Base-by-base conservation (phyloP, 345 rosid species). In the Dimocarpus longan region DNA sequence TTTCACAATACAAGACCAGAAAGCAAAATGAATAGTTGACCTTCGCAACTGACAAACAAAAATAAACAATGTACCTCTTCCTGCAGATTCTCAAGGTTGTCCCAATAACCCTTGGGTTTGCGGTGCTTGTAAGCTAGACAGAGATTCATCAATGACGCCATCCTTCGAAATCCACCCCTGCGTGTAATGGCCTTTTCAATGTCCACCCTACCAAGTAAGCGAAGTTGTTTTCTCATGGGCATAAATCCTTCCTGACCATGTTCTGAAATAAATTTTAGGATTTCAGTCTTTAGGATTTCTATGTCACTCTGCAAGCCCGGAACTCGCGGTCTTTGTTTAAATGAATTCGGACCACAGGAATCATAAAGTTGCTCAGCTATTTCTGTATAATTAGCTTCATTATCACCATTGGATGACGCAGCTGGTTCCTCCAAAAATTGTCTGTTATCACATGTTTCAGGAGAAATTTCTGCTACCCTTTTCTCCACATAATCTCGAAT, bases 191-290 rank as follows among this genome's bases (percentile, higher is more conserved):
- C 97, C 86, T 96, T 96, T 82, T 96, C 99, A 68, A 93, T 91
- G 82, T 96, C 98, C 39, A 93, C 97, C 84, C 99, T 89, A 64
- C 99, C 94, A 69, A 89, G 97, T 79, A 86, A 62, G 64, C 97
- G 93, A 6, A 96, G 98, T 81, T 96, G 99, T 81, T 96, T 96
- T 84, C 99, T 91, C 98, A 93, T 96, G 0, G 98, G 99, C 99
- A 96, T 96, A 85, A 93, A 96, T 66, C 99, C 99, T 85, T 92
- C 98, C 80, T 92, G 95, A 56, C 99, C 99, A 69, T 92, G 92
- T 75, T 90, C 91, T 22, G 89, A 82, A 79, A 96, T 87, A 79
- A 96, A 96, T 79, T 90, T 91, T 76, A 90, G 76, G 64, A 96
- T 90, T 85, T 96, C 99, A 18, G 94, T 85, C 73, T 91, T 92